Evolutionary conservation across 2,329 filamentous ascomycete species (phyloP).

Genomic region (Corynespora cassiicola): DNA sequence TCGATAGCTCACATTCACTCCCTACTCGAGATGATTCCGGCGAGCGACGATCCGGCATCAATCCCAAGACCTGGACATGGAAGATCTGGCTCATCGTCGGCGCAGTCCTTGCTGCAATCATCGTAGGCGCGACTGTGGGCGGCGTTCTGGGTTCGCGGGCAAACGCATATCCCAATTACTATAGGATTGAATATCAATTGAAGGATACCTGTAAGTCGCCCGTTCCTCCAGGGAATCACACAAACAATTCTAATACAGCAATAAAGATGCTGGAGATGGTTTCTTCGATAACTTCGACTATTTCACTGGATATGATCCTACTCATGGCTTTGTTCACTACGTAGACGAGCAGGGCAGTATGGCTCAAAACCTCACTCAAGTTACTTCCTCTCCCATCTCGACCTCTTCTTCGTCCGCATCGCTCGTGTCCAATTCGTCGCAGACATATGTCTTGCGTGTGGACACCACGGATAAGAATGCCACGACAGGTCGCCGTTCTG

Average conservation of each 20-base stretch:
- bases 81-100: conserved; percentile 14
- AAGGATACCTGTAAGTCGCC: conserved; percentile 20
- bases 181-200: conserved; percentile 19
- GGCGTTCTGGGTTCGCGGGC: conserved; percentile 20
- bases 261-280: conserved; percentile 16
- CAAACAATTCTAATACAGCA: background rate
- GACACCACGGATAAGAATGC: conserved; percentile 40
- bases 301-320: conserved; percentile 31
- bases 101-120: conserved; percentile 6
- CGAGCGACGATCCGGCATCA: no score
- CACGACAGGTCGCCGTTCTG: conserved; percentile 26
- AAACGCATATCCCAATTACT: conserved; percentile 26
- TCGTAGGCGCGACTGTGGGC: conserved; percentile 15
- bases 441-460: conserved; percentile 47
- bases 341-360: conserved; percentile 14
- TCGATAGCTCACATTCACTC: no score
- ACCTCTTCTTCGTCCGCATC: conserved; percentile 4
- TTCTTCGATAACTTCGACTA: conserved; percentile 36
- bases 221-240: background rate
- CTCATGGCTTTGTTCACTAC: conserved; percentile 30
- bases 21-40: no score
- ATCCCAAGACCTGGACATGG: conserved; percentile 17
- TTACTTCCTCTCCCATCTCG: conserved; percentile 4
- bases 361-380: conserved; percentile 20
- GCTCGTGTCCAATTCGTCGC: background rate